These are phyloP conservation scores for Lasiodiplodia hormozganensis DNA, from an alignment of 2,329 filamentous ascomycete species.

Conservation along the genomic window DNA sequence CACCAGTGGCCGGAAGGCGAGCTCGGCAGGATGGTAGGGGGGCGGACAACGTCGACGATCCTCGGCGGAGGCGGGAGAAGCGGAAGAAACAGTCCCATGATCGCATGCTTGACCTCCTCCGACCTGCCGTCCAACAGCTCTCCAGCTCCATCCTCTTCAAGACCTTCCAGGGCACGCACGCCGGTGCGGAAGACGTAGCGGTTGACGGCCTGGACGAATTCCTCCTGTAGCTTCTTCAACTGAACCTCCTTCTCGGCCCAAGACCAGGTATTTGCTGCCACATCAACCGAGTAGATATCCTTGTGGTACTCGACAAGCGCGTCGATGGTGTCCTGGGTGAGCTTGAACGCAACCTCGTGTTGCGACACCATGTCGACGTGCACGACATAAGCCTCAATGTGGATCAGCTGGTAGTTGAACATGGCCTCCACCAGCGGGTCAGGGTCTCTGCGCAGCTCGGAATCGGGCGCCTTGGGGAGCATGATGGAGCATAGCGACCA, in stretches of 20 bases:
- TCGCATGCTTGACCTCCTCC: constrained; percentile 88
- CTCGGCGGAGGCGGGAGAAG: constrained; percentile 87
- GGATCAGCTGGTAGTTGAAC: constrained; percentile 91
- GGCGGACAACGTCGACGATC: constrained; percentile 87
- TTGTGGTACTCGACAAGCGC: constrained; percentile 94
- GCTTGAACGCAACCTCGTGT: constrained; percentile 97
- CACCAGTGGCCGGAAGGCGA: constrained; percentile 72
- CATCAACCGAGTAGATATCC: constrained; percentile 90
- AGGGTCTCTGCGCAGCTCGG: constrained; percentile 80
- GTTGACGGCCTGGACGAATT: constrained; percentile 96
- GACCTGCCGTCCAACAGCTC: constrained; percentile 91
- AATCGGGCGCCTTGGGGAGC: constrained; percentile 86
- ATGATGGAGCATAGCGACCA: constrained; percentile 95
- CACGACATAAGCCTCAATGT: constrained; percentile 96
- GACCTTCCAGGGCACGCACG: constrained; percentile 86
- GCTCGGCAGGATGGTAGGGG: constrained; percentile 84
- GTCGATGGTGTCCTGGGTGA: constrained; percentile 94
- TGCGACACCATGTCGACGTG: constrained; percentile 98
- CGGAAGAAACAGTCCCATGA: constrained; percentile 83
- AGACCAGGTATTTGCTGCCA: constrained; percentile 85
- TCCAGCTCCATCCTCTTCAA: constrained; percentile 95
- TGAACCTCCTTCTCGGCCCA: constrained; percentile 98
- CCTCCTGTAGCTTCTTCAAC: constrained; percentile 95
- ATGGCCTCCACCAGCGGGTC: constrained; percentile 86
- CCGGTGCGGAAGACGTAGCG: constrained; percentile 94